These are phyloP conservation scores for Coemansia sp. DNA, from an alignment of 192 early-diverging fungal genomes.

Conservation along the genomic window DNA sequence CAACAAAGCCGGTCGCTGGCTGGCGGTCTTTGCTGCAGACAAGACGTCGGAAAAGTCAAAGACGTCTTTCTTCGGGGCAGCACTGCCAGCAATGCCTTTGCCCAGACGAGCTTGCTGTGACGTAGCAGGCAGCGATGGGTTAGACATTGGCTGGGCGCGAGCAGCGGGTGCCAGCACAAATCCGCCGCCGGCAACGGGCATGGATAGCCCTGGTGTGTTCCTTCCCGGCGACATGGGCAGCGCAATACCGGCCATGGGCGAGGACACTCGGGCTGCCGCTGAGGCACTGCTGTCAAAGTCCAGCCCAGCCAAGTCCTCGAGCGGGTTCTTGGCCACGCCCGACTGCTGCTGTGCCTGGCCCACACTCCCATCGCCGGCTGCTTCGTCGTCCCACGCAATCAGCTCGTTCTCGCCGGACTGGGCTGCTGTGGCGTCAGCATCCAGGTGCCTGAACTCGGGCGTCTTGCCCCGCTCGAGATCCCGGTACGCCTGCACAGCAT, in stretches of 20 bases:
- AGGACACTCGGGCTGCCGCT: background rate
- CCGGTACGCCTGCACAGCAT: conserved; percentile 30
- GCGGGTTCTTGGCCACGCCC: conserved; percentile 7
- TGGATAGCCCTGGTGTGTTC: conserved; percentile 26
- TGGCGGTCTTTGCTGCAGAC: conserved; percentile 39
- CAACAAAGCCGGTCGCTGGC: conserved; percentile 5
- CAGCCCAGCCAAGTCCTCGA: conserved; percentile 43
- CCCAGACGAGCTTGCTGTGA: conserved; percentile 34
- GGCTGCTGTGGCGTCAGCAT: background rate
- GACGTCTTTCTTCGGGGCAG: conserved; percentile 23
- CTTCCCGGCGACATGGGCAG: conserved; percentile 12
- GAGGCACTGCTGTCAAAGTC: conserved; percentile 23
- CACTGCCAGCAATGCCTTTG: background rate
- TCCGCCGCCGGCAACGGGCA: conserved; percentile 6
- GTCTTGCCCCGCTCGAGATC: conserved; percentile 32
- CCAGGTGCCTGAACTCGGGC: conserved; percentile 17
- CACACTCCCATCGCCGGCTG: background rate
- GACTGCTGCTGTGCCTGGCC: background rate
- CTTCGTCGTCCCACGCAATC: conserved; percentile 31
- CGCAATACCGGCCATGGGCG: background rate
- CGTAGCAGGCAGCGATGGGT: conserved; percentile 43
- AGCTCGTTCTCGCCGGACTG: conserved; percentile 14
- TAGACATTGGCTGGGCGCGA: conserved; percentile 36
- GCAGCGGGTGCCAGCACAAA: conserved; percentile 3
- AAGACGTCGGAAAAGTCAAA: conserved; percentile 53